A percentile compares a stretch with the other conserved stretches of the same genome.
Conservation (phyloP, 1,139 yeast genomes). For the Geotrichum phurueaensis region DNA sequence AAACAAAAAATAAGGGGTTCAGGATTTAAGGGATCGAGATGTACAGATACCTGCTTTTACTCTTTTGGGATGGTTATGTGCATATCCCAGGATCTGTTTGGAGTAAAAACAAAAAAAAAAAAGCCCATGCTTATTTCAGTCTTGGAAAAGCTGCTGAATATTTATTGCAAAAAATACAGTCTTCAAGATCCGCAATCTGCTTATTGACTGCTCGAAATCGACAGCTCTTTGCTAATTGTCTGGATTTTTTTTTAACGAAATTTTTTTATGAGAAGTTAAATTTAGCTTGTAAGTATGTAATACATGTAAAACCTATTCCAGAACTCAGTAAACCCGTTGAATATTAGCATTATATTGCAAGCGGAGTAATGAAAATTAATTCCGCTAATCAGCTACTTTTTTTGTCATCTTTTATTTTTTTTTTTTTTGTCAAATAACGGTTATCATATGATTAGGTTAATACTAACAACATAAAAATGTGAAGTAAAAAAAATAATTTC, state of each 20-base stretch:
- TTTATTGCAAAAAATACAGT: no score
- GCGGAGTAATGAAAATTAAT: background rate
- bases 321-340: no score
- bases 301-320: no score
- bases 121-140: background rate
- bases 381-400: background rate
- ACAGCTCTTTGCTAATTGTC: no score
- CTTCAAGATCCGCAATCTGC: no score
- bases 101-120: no score
- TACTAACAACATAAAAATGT: background rate
- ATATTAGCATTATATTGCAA: background rate
- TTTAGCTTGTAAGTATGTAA: no score
- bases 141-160: background rate
- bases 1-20: background rate
- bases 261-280: no score
- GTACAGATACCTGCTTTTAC: background rate
- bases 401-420: background rate
- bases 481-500: background rate
- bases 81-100: background rate
- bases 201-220: no score
- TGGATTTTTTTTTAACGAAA: no score
- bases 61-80: background rate
- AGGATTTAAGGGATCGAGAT: background rate
- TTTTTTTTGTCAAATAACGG: background rate
- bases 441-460: background rate